Evolutionary conservation across 2,329 filamentous ascomycete genomes (phyloP).

Genomic region (Alternaria postmessia): DNA sequence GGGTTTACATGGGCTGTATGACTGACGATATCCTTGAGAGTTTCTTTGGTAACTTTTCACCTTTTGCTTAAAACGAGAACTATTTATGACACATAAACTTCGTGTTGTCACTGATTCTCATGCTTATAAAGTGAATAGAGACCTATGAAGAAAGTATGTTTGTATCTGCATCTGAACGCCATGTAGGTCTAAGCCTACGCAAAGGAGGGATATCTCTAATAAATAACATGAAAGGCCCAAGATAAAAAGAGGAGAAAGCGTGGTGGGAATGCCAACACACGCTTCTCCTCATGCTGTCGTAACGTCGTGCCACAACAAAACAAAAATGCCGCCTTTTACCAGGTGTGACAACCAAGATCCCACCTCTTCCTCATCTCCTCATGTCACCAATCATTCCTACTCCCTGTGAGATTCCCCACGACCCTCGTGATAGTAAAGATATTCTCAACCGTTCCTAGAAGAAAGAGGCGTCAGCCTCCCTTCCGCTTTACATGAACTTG

Average conservation of each 20-base stretch:
- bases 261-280: not conserved
- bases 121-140: not conserved
- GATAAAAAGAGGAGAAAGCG: not conserved
- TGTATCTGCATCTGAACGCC: slow-evolving; percentile 5
- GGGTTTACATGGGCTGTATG: slow-evolving; percentile 7
- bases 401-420: slow-evolving; percentile 3
- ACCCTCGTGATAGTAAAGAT: slow-evolving; percentile 16
- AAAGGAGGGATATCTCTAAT: slow-evolving; percentile 17
- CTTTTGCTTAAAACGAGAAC: not conserved
- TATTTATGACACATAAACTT: not conserved
- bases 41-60: not conserved
- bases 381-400: not conserved
- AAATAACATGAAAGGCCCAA: not conserved
- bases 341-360: not conserved
- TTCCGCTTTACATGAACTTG: slow-evolving; percentile 55
- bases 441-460: slow-evolving; percentile 22
- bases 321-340: not conserved
- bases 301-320: not conserved
- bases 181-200: slow-evolving; percentile 3
- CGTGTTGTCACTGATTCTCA: not conserved
- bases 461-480: slow-evolving; percentile 9
- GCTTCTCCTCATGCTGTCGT: not conserved
- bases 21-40: slow-evolving; percentile 27
- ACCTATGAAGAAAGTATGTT: not conserved
- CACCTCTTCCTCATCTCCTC: not conserved